Evolutionary conservation across 345 rosid species (phyloP).

Genomic region (Gynandropsis gynandra): DNA sequence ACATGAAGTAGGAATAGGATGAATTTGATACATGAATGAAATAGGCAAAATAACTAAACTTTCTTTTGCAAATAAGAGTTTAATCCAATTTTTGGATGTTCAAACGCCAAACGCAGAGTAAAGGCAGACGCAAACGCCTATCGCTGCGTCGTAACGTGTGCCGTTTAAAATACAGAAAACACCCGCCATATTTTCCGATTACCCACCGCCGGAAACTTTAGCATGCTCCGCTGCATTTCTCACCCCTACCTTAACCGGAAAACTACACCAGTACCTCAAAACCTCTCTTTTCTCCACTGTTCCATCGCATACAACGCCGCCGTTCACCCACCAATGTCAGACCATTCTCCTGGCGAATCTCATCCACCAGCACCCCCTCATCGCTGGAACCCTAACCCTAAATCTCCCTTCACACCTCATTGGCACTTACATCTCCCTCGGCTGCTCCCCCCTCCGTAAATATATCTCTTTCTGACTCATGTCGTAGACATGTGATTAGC

Average conservation of each 20-base stretch:
- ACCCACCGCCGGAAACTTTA: constrained; percentile 9
- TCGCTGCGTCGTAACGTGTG: background rate
- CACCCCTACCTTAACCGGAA: constrained; percentile 15
- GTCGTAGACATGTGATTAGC: constrained; percentile 65
- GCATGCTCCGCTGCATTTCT: constrained; percentile 16
- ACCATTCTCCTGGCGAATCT: constrained; percentile 42
- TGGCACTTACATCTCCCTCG: constrained; percentile 54
- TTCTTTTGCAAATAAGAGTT: no score
- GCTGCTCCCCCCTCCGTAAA: constrained; percentile 34
- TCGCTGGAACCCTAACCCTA: constrained; percentile 34
- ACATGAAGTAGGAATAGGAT: no score
- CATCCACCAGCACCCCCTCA: constrained; percentile 55
- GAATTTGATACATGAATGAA: no score
- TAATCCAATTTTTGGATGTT: no score
- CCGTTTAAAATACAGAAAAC: constrained; percentile 19
- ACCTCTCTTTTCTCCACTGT: constrained; percentile 23
- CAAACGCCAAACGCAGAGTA: constrained; percentile 9
- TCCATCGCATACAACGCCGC: constrained; percentile 24
- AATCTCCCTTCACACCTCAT: constrained; percentile 44
- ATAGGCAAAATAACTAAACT: no score
- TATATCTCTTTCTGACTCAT: constrained; percentile 34
- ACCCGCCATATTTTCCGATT: constrained; percentile 16
- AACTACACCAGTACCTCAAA: constrained; percentile 7
- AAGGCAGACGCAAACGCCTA: background rate
- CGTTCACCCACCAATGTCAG: constrained; percentile 52